Conservation (phyloP, 164 flowering plant species). For the Santalum album region DNA sequence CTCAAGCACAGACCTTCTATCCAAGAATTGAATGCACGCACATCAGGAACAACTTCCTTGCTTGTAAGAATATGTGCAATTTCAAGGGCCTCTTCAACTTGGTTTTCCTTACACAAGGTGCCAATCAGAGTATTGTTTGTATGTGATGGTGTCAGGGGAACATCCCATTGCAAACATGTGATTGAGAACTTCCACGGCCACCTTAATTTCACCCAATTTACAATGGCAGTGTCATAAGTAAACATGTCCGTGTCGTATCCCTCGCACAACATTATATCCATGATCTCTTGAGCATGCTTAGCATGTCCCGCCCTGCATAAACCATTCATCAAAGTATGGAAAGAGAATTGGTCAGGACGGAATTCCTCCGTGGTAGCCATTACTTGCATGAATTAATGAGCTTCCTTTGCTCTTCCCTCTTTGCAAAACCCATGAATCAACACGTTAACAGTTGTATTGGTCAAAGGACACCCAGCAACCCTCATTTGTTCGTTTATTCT, state of each 20-base stretch:
- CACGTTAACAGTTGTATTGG: slow-evolving; percentile 52
- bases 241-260: slow-evolving; percentile 75
- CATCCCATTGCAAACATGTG: slow-evolving; percentile 61
- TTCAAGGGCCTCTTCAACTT: slow-evolving; percentile 63
- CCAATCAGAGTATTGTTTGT: slow-evolving; percentile 66
- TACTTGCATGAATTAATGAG: slow-evolving; percentile 47
- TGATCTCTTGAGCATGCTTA: slow-evolving; percentile 61
- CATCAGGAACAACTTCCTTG: slow-evolving; percentile 72
- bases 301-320: slow-evolving; percentile 65
- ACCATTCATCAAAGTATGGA: slow-evolving; percentile 68
- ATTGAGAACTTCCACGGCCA: slow-evolving; percentile 55
- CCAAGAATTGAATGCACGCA: slow-evolving; percentile 68
- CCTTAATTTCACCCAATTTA: slow-evolving; percentile 49
- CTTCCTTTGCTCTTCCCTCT: slow-evolving; percentile 58
- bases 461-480: slow-evolving; percentile 29
- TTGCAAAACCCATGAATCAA: slow-evolving; percentile 77
- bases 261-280: slow-evolving; percentile 76
- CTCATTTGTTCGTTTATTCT: slow-evolving; percentile 62
- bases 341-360: slow-evolving; percentile 62
- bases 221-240: slow-evolving; percentile 75
- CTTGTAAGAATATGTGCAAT: slow-evolving; percentile 46
- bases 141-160: slow-evolving; percentile 69
- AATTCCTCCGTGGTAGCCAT: slow-evolving; percentile 46
- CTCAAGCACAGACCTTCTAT: slow-evolving; percentile 66
- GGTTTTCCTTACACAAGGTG: slow-evolving; percentile 66